These are phyloP conservation scores for Coemansia sp. DNA, from an alignment of 192 early-diverging fungal species.

Conservation along the genomic window DNA sequence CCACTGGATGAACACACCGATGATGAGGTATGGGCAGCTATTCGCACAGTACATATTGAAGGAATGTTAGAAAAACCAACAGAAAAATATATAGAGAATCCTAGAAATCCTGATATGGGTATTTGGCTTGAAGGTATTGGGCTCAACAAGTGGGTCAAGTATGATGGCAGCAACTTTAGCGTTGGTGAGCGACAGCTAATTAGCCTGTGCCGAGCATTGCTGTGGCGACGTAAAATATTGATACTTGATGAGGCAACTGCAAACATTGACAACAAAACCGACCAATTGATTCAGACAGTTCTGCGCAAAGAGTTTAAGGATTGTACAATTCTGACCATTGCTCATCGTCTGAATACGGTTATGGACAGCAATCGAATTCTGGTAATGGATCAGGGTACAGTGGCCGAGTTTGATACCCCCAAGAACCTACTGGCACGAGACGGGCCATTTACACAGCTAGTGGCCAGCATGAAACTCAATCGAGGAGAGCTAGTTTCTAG, in stretches of 20 bases:
- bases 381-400: slow-evolving; percentile 52
- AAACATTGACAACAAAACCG: slow-evolving; percentile 58
- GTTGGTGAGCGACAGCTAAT: slow-evolving; percentile 71
- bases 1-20: slow-evolving; percentile 59
- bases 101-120: neutral
- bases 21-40: slow-evolving; percentile 62
- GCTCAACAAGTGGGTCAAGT: slow-evolving; percentile 20
- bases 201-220: slow-evolving; percentile 60
- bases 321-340: slow-evolving; percentile 61
- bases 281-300: slow-evolving; percentile 63
- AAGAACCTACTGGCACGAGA: slow-evolving; percentile 7
- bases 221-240: slow-evolving; percentile 66
- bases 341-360: slow-evolving; percentile 69
- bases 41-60: slow-evolving; percentile 43
- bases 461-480: slow-evolving; percentile 15
- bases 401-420: slow-evolving; percentile 33
- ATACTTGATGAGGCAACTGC: slow-evolving; percentile 77
- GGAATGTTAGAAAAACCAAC: slow-evolving; percentile 40
- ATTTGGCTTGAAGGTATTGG: slow-evolving; percentile 14
- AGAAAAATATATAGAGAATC: slow-evolving; percentile 9
- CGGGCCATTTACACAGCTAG: slow-evolving; percentile 13
- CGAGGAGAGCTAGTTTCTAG: neutral
- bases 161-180: slow-evolving; percentile 66
- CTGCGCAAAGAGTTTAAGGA: slow-evolving; percentile 48
- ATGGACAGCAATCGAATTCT: slow-evolving; percentile 62